phyloP scores from a whole-genome alignment of 495 filamentous ascomycete genomes.

The Lindgomyces ingoldianus region DNA sequence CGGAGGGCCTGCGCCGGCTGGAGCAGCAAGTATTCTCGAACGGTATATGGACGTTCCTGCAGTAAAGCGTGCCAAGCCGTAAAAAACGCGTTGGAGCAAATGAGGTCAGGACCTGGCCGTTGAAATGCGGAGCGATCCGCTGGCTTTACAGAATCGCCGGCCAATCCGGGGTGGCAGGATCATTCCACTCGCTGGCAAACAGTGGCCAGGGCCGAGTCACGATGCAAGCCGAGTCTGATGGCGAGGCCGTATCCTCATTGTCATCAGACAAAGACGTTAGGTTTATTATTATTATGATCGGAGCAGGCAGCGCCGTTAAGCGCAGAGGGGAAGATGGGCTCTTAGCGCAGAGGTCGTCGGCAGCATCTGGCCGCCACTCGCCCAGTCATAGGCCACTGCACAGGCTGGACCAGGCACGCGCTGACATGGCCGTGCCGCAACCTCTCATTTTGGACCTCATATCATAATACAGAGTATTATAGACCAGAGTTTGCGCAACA shows the following conservation, averaged over 20 bases:
- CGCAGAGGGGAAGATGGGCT: constrained; percentile 11
- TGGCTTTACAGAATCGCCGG: constrained; percentile 27
- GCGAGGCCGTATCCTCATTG: constrained; percentile 7
- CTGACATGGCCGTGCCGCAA: constrained; percentile 28
- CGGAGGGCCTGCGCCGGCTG: constrained; percentile 29
- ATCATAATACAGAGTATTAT: constrained; percentile 32
- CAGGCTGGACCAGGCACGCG: constrained; percentile 22
- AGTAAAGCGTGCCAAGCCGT: constrained; percentile 31
- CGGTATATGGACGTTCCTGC: constrained; percentile 34
- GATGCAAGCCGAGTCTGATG: not conserved
- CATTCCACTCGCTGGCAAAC: constrained; percentile 16
- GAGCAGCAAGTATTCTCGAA: constrained; percentile 17
- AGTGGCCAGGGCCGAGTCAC: not conserved
- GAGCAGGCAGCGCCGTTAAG: constrained; percentile 29
- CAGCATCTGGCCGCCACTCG: constrained; percentile 29
- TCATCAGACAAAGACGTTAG: constrained; percentile 25
- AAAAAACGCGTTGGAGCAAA: constrained; percentile 22
- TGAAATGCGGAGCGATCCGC: constrained; percentile 40
- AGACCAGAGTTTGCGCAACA: constrained; percentile 23
- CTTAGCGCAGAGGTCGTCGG: constrained; percentile 27
- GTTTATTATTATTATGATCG: constrained; percentile 26
- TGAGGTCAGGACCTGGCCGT: constrained; percentile 35
- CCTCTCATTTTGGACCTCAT: constrained; percentile 32
- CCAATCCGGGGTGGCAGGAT: constrained; percentile 23
- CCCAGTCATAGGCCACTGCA: constrained; percentile 14